Conservation (phyloP, 768 basidiomycete species). For the Punctularia strigosozonata region DNA sequence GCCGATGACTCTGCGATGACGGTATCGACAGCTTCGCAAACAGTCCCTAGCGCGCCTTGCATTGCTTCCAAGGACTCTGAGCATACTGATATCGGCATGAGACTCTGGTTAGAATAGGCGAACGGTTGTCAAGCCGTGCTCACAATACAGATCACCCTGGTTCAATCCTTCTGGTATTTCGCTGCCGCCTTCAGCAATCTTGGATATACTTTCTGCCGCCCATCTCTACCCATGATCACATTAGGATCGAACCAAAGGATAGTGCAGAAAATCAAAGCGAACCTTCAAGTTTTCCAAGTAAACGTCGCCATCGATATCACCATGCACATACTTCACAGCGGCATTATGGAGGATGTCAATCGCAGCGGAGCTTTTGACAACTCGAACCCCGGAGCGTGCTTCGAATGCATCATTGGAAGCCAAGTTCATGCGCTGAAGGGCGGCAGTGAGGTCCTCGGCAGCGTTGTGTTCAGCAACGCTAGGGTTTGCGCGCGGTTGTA, state of each 20-base stretch:
- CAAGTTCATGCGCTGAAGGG: constrained; percentile 33
- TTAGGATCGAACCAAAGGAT: too few species aligned
- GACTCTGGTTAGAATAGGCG: too few species aligned
- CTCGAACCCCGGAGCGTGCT: constrained; percentile 21
- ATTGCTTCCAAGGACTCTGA: constrained; percentile 66
- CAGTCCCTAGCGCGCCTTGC: constrained; percentile 69
- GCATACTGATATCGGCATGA: constrained; percentile 70
- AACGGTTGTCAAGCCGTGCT: constrained; percentile 15
- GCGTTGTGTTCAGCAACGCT: neutral
- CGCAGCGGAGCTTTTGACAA: constrained; percentile 42
- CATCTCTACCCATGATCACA: too few species aligned
- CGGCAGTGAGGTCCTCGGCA: constrained; percentile 31
- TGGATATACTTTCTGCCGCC: constrained; percentile 46
- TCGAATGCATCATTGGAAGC: constrained; percentile 4
- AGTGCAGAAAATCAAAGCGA: too few species aligned
- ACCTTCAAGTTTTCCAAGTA: constrained; percentile 56
- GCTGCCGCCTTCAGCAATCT: constrained; percentile 46
- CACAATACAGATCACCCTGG: constrained; percentile 80
- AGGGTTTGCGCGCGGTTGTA: constrained; percentile 5
- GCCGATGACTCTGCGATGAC: constrained; percentile 24
- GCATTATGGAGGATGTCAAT: constrained; percentile 44
- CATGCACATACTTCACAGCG: constrained; percentile 67
- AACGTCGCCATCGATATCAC: constrained; percentile 52
- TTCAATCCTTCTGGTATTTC: constrained; percentile 67
- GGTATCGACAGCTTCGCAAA: constrained; percentile 80